Conservation (phyloP, 2,329 filamentous ascomycete genomes). For the Leptographium flavum region DNA sequence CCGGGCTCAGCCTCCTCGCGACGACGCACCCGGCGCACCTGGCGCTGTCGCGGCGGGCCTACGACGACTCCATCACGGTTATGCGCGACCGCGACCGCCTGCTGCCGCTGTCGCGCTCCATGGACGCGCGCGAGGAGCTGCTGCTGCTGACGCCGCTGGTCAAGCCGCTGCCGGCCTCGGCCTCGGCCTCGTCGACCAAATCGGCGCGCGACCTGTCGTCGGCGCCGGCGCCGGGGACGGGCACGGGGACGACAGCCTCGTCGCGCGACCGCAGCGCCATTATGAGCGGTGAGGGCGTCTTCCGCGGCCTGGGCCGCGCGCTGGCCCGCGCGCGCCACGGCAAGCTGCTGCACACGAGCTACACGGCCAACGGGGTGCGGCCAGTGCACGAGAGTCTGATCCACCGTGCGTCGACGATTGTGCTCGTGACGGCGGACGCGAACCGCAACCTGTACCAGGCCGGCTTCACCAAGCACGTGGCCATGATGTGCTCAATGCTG, state of each 20-base stretch:
- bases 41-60: slow-evolving; percentile 68
- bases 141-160: slow-evolving; percentile 77
- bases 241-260: slow-evolving; percentile 22
- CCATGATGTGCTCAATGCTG: slow-evolving; percentile 85
- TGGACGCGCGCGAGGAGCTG: slow-evolving; percentile 79
- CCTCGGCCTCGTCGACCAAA: slow-evolving; percentile 32
- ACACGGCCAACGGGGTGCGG: slow-evolving; percentile 82
- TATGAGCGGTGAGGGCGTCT: slow-evolving; percentile 88
- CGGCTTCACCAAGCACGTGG: slow-evolving; percentile 89
- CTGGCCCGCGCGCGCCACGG: slow-evolving; percentile 77
- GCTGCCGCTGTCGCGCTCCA: slow-evolving; percentile 65
- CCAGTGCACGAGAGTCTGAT: slow-evolving; percentile 91
- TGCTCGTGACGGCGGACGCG: slow-evolving; percentile 85
- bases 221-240: neutral
- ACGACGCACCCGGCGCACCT: slow-evolving; percentile 73
- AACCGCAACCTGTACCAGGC: slow-evolving; percentile 89
- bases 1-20: slow-evolving; percentile 61
- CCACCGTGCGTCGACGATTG: slow-evolving; percentile 72
- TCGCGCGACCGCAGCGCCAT: slow-evolving; percentile 48
- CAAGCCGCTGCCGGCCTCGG: slow-evolving; percentile 79
- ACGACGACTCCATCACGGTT: slow-evolving; percentile 85
- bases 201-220: neutral
- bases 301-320: slow-evolving; percentile 74
- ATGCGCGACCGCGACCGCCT: slow-evolving; percentile 79
- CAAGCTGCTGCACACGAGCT: slow-evolving; percentile 83